phyloP scores from a whole-genome alignment of 768 basidiomycete genomes.

The Auriculariales sp. region DNA sequence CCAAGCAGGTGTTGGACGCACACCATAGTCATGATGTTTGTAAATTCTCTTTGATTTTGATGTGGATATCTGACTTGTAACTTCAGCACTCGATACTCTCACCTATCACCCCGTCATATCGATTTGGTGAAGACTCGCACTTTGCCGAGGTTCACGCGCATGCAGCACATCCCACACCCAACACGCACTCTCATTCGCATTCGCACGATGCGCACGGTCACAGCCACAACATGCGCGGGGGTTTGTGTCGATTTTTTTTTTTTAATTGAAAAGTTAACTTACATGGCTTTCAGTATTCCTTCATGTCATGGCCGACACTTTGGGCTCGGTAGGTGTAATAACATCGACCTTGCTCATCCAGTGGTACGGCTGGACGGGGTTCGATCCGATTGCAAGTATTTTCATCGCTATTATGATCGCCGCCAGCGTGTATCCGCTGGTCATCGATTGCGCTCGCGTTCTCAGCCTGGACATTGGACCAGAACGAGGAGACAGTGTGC shows the following conservation, averaged over 20 bases:
- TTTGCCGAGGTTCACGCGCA: constrained; percentile 14
- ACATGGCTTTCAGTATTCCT: neutral
- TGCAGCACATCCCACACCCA: constrained; percentile 21
- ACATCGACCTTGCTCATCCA: constrained; percentile 91
- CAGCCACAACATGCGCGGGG: constrained; percentile 97
- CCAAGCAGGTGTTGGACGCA: too few relatives aligned
- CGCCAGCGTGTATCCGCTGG: constrained; percentile 88
- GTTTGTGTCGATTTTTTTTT: constrained; percentile 16
- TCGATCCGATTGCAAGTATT: constrained; percentile 93
- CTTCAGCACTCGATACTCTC: too few relatives aligned
- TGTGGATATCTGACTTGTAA: too few relatives aligned
- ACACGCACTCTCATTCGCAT: constrained; percentile 31
- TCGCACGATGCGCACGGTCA: constrained; percentile 45
- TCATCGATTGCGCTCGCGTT: constrained; percentile 83
- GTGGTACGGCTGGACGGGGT: constrained; percentile 95
- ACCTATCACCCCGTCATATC: constrained; percentile 54
- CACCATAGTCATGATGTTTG: too few relatives aligned
- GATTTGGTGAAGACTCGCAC: constrained; percentile 34
- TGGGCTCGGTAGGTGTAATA: constrained; percentile 96
- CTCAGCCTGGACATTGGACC: constrained; percentile 76
- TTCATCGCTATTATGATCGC: constrained; percentile 94
- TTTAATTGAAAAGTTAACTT: constrained; percentile 1
- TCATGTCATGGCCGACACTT: constrained; percentile 52
- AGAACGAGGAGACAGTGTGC: neutral
- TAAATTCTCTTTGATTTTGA: too few relatives aligned